These are phyloP conservation scores for Heracleum sosnowskyi DNA, from an alignment of 129 eudicot species.

Conservation along the genomic window DNA sequence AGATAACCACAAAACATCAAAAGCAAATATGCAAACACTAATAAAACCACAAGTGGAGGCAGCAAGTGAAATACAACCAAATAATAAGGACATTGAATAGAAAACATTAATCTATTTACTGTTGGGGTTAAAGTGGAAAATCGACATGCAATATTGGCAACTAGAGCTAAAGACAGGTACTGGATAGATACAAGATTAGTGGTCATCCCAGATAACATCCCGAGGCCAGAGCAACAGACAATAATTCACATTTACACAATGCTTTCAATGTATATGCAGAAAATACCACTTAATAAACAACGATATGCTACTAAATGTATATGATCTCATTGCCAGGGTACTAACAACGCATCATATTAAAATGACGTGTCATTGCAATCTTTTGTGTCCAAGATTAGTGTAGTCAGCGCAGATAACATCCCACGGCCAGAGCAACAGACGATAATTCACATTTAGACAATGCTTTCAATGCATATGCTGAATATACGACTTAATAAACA, in stretches of 20 bases:
- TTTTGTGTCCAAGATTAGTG: no score
- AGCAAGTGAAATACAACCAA: background rate
- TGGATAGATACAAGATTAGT: background rate
- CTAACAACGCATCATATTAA: background rate
- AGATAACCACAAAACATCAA: background rate
- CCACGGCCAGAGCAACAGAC: no score
- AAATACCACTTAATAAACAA: background rate
- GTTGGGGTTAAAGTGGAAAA: background rate
- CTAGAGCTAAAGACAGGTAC: background rate
- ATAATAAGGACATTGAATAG: background rate
- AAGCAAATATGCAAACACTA: background rate
- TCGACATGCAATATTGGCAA: background rate
- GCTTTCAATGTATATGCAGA: background rate
- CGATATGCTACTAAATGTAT: background rate
- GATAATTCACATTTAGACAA: no score
- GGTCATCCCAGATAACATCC: background rate
- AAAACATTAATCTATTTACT: background rate
- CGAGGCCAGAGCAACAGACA: background rate
- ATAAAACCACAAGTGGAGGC: slow-evolving; percentile 1
- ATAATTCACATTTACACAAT: background rate
- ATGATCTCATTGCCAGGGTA: background rate
- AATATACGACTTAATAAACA: no score
- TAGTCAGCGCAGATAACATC: no score
- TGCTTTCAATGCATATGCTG: no score
- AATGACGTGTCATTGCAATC: background rate